Conservation (phyloP, 83 land plant species). For the Picea abies region DNA sequence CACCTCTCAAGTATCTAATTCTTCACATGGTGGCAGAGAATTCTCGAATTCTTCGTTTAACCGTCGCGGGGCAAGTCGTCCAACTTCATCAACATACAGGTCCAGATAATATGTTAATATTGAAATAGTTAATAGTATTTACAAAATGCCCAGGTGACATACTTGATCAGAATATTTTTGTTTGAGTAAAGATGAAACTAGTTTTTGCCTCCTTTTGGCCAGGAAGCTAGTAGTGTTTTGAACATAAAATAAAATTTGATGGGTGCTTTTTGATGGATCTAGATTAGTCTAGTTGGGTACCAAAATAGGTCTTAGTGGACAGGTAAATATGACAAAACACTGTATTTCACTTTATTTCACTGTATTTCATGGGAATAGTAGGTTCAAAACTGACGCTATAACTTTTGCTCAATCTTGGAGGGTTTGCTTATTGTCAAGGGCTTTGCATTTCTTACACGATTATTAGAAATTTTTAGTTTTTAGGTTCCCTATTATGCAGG, state of each 20-base stretch:
- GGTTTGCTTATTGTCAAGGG: no score
- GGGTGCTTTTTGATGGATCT: neutral
- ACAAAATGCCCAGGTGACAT: neutral
- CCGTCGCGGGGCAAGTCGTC: neutral
- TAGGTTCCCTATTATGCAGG: no score
- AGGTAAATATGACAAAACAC: no score
- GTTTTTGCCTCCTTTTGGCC: neutral
- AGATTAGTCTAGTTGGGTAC: neutral
- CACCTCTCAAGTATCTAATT: neutral
- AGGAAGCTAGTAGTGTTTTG: neutral
- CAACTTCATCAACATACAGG: neutral
- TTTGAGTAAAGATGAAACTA: no score
- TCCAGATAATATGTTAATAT: neutral
- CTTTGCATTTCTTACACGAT: no score
- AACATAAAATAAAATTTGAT: neutral
- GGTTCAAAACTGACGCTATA: no score
- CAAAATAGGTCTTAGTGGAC: neutral
- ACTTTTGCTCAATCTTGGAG: no score
- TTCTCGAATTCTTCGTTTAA: neutral
- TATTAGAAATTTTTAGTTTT: no score
- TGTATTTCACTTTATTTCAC: no score
- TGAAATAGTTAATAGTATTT: neutral
- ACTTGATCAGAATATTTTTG: neutral
- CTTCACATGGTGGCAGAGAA: neutral
- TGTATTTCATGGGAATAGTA: no score